Base-by-base conservation (phyloP, 2,329 filamentous ascomycete genomes). In the Nemania serpens region DNA sequence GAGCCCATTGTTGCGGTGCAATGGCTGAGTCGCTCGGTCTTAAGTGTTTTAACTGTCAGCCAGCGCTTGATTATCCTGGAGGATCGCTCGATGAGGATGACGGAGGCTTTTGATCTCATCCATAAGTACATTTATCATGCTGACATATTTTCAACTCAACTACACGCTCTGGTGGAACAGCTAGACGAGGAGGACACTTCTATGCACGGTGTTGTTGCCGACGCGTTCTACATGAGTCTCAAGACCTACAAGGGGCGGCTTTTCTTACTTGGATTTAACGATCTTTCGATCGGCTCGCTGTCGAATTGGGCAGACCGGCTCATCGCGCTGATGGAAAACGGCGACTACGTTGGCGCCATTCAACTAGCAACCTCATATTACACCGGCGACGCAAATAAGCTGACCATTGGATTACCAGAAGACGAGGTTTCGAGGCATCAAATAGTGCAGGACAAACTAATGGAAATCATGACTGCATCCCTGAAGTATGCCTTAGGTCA, bases 171-270 rank as follows among this genome's bases (percentile, higher is more conserved):
- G 5, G 91, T 99, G 20, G 95, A 98, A 74, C 89, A 93, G 62
- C 81, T 95, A 17, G 90, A 97, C 65, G 93, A 96, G 67, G 88
- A 93, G 60, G 93, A 97, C 69, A 82, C 86, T 0, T 91, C 92
- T 0, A 90, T 98, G 88, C 95, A 98, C 76, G 94, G 94, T 2
- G 93, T 98, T 9, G 91, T 98, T 49, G 94, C 94, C 7, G 95
- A 99, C 80, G 95, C 93, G 0, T 99, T 97, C 69, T 94, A 94
- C 73, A 98, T 98, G 92, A 97, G 94, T 75, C 94, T 98, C 76
- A 92, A 91, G 71, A 85, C 92, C 3, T 99, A 98, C 78, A 99
- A 98, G 75, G 93, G 95, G 5, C 86, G 94, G 33, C 81, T 97
- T 37, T 99, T 99, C 71, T 79, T 98, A 3, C 82, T 99, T 9